Base-by-base conservation (phyloP, 176 grass and related monocot genomes). In the Tillandsia fasciculata region DNA sequence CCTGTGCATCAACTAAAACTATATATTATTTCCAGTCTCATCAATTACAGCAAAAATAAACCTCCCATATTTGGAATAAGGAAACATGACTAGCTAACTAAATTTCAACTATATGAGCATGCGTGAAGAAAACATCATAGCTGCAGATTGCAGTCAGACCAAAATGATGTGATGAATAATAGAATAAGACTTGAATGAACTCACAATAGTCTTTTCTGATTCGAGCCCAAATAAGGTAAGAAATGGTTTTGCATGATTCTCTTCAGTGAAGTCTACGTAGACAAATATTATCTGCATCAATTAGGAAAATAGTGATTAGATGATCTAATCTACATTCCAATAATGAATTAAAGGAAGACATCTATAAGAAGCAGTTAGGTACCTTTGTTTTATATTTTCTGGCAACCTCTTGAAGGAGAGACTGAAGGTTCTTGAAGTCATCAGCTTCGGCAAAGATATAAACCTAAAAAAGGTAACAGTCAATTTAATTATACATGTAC, bases 201-300 rank as follows among this genome's bases (percentile, higher is more conserved):
- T 70, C 72, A 97, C 93, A 75, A 86, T 87, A 58, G 79, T 82
- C 56, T 82, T 85, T 77, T 87, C 89, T 3, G 86, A 70, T 81
- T 97, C 89, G 48, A 87, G 74, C 56, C 87, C 94, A 76, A 85
- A 97, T 51, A 97, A 82, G 68, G 79, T 77, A 17, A 97, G 71
- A 80, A 97, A 97, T 68, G 94, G 94, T 74, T 92, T 97, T 77
- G 94, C 86, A 90, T 92, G 89, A 23, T 92, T 83, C 78, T 99
- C 94, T 83, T 93, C 89, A 75, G 94, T 81, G 15, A 65, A 82
- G 66, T 99, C 94, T n/a, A 90, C 89, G 52, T 83, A 90, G 73
- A 99, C 74, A 80, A 99, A 93, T 86, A 99, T 83, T 81, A 99
- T 85, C 94, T 97, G 77, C 79, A 79, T 83, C 48, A 47, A 61